A percentile compares a stretch with the other conserved stretches of the same genome.
These are phyloP conservation scores for Lenwebbia sp. DNA, from an alignment of 345 rosid genomes.

Conservation along the genomic window DNA sequence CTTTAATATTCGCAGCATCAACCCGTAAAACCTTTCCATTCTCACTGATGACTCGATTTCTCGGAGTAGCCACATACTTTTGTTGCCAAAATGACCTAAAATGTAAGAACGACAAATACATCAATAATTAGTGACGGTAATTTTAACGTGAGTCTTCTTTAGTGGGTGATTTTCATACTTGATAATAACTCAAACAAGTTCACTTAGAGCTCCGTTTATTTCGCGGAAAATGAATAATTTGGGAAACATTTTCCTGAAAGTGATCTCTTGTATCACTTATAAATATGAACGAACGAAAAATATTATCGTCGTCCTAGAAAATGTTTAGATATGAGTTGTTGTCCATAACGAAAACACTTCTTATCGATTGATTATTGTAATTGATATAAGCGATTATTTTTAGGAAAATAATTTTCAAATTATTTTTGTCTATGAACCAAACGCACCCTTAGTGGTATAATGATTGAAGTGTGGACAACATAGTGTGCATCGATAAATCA, in stretches of 20 bases:
- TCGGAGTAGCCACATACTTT: conserved; percentile 78
- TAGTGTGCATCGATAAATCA: not conserved
- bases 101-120: not conserved
- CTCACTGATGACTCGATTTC: conserved; percentile 41
- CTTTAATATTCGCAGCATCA: conserved; percentile 75
- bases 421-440: no score
- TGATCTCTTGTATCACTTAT: no score
- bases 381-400: no score
- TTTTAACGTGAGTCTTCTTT: not conserved
- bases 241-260: no score
- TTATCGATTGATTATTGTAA: no score
- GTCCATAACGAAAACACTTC: no score
- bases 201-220: not conserved
- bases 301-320: no score
- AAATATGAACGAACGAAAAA: no score
- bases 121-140: not conserved
- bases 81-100: conserved; percentile 78
- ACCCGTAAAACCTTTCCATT: conserved; percentile 50
- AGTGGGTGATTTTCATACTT: not conserved
- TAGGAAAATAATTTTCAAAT: no score
- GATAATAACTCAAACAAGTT: not conserved
- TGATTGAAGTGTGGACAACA: not conserved
- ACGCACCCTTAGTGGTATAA: not conserved
- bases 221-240: no score
- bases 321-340: no score